A percentile compares a stretch with the other conserved stretches of the same genome.
phyloP scores from a whole-genome alignment of 352 stramenopile species.

The Blastocystis sp. region DNA sequence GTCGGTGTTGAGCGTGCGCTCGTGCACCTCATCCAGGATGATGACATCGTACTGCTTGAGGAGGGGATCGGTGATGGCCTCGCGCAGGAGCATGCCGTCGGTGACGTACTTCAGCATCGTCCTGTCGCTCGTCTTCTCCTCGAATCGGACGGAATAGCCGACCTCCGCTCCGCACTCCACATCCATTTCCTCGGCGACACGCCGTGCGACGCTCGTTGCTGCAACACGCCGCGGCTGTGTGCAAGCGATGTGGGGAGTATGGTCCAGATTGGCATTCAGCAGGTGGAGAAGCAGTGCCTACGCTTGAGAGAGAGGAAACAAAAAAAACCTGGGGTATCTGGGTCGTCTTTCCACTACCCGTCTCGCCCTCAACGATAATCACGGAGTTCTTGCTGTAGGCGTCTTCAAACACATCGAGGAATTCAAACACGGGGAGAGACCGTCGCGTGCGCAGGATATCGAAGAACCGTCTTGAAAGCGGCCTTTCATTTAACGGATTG shows the following conservation, averaged over 20 bases:
- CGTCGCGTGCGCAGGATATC: constrained; percentile 81
- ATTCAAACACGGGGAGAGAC: constrained; percentile 86
- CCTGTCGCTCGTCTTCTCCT: constrained; percentile 84
- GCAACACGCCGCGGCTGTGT: constrained; percentile 67
- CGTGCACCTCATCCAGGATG: constrained; percentile 93
- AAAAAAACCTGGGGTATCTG: constrained; percentile 69
- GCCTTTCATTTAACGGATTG: constrained; percentile 85
- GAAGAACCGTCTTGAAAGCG: constrained; percentile 86
- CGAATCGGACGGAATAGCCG: constrained; percentile 98
- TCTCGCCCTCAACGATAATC: constrained; percentile 76
- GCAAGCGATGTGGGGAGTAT: constrained; percentile 65
- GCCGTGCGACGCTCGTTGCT: constrained; percentile 47
- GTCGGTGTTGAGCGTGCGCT: constrained; percentile 92
- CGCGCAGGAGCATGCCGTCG: constrained; percentile 92
- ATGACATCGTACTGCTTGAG: constrained; percentile 91
- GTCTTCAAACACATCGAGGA: constrained; percentile 82
- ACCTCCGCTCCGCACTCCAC: constrained; percentile 91
- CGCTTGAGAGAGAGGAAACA: neutral
- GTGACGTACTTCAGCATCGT: constrained; percentile 84
- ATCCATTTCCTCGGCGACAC: constrained; percentile 75
- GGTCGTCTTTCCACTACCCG: constrained; percentile 71
- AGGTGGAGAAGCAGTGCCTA: constrained; percentile 65
- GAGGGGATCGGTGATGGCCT: constrained; percentile 91
- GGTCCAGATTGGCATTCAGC: constrained; percentile 1
- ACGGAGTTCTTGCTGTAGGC: constrained; percentile 83